Conservation (phyloP, 2,329 filamentous ascomycete genomes). For the Trichoderma koningiopsis region DNA sequence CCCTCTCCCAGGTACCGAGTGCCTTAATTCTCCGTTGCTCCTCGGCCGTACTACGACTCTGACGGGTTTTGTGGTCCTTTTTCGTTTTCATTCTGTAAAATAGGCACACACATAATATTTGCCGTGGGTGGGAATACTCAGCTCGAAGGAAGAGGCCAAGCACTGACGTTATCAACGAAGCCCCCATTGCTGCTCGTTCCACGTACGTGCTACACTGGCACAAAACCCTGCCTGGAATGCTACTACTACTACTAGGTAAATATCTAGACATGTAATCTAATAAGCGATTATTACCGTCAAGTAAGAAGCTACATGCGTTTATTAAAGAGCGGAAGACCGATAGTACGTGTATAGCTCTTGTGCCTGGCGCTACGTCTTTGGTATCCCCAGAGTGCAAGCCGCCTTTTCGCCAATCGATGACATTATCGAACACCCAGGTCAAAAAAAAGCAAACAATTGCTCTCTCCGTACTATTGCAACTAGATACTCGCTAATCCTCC, state of each 20-base stretch:
- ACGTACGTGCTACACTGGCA: background rate
- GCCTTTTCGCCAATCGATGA: constrained; percentile 2
- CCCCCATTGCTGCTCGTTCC: background rate
- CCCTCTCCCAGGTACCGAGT: background rate
- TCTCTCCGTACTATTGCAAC: background rate
- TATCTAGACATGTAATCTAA: background rate
- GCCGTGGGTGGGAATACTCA: background rate
- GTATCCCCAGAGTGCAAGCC: background rate
- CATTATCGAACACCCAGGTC: background rate
- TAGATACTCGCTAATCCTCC: background rate
- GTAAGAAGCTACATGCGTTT: background rate
- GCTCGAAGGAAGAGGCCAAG: background rate
- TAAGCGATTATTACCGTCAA: background rate
- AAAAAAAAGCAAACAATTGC: background rate
- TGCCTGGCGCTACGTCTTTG: background rate
- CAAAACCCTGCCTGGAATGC: background rate
- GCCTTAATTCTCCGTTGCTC: background rate
- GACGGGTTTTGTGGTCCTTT: background rate
- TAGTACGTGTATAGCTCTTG: background rate
- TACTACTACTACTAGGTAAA: too few species aligned
- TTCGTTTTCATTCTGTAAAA: background rate
- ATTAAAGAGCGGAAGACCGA: background rate
- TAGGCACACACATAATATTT: background rate
- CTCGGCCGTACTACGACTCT: background rate
- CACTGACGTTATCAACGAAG: background rate